Conservation (phyloP, 176 grass and related monocot species). For the Canna indica region DNA sequence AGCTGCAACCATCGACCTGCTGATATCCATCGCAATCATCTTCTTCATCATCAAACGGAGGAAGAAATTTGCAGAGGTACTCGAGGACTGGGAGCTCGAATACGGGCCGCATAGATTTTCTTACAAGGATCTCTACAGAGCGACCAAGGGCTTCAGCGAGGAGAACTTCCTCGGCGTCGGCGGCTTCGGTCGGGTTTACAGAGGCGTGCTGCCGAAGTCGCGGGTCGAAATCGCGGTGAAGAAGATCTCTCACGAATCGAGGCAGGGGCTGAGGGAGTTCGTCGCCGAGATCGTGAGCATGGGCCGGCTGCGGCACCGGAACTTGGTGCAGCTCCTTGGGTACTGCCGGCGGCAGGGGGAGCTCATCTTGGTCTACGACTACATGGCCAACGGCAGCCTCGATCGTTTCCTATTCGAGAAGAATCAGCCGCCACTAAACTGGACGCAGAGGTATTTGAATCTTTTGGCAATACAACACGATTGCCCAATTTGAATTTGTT, state of each 20-base stretch:
- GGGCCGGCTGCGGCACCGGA: conserved; percentile 27
- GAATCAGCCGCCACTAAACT: background rate
- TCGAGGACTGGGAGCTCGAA: conserved; percentile 32
- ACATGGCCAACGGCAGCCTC: conserved; percentile 40
- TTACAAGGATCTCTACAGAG: conserved; percentile 29
- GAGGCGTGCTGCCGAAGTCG: background rate
- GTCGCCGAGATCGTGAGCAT: conserved; percentile 34
- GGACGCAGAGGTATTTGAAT: conserved; percentile 19
- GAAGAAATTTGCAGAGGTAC: conserved; percentile 21
- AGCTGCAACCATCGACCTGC: conserved; percentile 10
- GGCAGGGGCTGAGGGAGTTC: conserved; percentile 27
- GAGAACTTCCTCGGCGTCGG: conserved; percentile 18
- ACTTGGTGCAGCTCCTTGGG: conserved; percentile 29
- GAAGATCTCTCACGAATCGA: conserved; percentile 27
- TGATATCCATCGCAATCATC: background rate
- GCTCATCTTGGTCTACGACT: conserved; percentile 36
- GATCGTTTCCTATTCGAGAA: conserved; percentile 20
- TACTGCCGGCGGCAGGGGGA: conserved; percentile 30
- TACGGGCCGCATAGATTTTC: conserved; percentile 36
- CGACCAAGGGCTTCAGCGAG: conserved; percentile 30
- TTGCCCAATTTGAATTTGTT: no score
- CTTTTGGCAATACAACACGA: no score
- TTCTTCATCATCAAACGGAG: background rate
- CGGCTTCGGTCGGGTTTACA: conserved; percentile 30
- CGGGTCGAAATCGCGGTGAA: conserved; percentile 13